These are phyloP conservation scores for Scenedesmus sp. DNA, from an alignment of 163 green algal genomes.

Conservation along the genomic window DNA sequence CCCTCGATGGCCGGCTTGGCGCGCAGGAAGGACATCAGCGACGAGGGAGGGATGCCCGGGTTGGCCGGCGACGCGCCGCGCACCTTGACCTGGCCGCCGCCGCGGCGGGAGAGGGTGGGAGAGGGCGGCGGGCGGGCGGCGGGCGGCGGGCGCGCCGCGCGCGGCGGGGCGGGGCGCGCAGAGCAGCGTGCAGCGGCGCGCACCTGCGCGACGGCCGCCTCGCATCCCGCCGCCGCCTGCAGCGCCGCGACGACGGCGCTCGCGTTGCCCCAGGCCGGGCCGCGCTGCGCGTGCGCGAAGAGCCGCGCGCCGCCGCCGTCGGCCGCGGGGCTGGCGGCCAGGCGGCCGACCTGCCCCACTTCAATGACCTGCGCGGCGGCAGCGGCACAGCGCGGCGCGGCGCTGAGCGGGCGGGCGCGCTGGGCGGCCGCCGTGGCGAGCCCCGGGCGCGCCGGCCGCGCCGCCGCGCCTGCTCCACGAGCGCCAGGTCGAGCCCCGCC, in stretches of 20 bases:
- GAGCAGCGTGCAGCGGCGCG: neutral
- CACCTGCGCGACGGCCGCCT: constrained; percentile 27
- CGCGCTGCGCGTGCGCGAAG: constrained; percentile 58
- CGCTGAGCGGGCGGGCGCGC: no score
- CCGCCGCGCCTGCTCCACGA: constrained; percentile 68
- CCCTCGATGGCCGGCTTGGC: constrained; percentile 59
- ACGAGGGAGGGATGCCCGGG: constrained; percentile 80
- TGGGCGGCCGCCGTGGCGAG: no score
- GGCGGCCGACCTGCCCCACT: constrained; percentile 63
- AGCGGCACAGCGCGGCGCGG: neutral
- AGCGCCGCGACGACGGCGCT: constrained; percentile 35
- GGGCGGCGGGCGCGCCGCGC: no score
- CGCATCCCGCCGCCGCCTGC: neutral
- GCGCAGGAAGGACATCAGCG: constrained; percentile 71
- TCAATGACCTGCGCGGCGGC: constrained; percentile 65
- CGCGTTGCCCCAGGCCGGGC: constrained; percentile 44
- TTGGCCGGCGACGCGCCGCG: constrained; percentile 44
- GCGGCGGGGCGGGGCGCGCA: no score
- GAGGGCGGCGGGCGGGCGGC: neutral
- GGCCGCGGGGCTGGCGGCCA: neutral
- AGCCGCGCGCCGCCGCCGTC: constrained; percentile 32
- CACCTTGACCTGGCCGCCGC: constrained; percentile 22
- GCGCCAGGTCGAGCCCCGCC: constrained; percentile 50
- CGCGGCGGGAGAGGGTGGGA: neutral
- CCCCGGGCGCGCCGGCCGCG: no score